Evolutionary conservation across 352 stramenopile genomes (phyloP), one percentile per base, ranked within the genome.

Genomic region (Phytophthora lateralis): DNA sequence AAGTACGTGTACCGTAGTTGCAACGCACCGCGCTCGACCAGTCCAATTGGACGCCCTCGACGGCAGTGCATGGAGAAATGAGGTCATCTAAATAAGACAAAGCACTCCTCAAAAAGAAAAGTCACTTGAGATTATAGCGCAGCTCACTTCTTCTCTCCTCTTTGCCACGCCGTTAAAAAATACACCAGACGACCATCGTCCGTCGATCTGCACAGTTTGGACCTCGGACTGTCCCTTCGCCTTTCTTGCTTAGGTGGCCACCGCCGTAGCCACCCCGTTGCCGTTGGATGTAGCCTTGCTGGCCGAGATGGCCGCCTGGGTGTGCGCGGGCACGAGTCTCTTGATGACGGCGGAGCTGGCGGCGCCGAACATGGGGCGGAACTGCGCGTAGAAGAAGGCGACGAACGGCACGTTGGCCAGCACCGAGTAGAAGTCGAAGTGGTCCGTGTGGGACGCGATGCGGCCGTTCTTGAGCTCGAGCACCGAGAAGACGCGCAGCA

Each of bases 371-470:
- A 89, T 82, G 24, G 81, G 78, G 26, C 85, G 85, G 60, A 91
- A 87, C 56, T 92, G 82, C 49, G 70, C 69, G 76, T 95, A 95
- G 53, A 93, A 82, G 66, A 89, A 95, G 46, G 82, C 69, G 5
- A 91, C 67, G 37, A 95, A 77, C 37, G 85, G 85, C 17, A 95
- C 68, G 66, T 91, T 93, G 26, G 80, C 64, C 35, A 95, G 59
- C 58, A 95, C 85, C 55, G 83, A 91, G 61, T 88, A 90, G 27
- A 95, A 88, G 60, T 93, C 84, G 55, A 73, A 95, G 66, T 95
- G 85, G 64, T 95, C 85, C 63, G 85, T 95, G 71, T 95, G 85
- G 30, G 71, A 83, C 15, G 82, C 77, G 55, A 95, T 82, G 55
- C 86, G 85, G 55, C 78, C 78, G 53, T 91, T 89, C 65, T 89